phyloP scores from a whole-genome alignment of 208 protist species.

The Leptomonas seymouri region DNA sequence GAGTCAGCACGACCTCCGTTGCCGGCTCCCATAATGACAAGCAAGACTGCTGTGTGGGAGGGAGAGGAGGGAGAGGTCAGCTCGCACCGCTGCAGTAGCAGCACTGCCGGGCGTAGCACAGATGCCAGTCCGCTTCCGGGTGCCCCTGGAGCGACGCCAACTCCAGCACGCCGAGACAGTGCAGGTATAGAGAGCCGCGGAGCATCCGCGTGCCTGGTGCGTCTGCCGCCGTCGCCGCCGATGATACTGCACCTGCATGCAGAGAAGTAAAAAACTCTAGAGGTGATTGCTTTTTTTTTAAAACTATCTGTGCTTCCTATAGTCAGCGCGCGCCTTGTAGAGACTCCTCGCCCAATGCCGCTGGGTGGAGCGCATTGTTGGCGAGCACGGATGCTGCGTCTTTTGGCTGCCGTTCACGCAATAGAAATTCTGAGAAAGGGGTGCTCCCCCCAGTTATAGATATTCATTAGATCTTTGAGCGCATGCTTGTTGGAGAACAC shows the following conservation, averaged over 20 bases:
- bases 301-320: conserved; percentile 8
- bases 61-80: conserved; percentile 11
- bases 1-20: not conserved
- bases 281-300: conserved; percentile 10
- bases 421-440: too few relatives aligned
- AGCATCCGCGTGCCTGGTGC: conserved; percentile 26
- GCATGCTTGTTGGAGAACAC: not conserved
- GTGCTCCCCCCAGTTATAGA: not conserved
- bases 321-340: too few relatives aligned
- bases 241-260: conserved; percentile 55
- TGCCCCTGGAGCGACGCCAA: conserved; percentile 39
- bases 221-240: conserved; percentile 65
- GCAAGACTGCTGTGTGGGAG: conserved; percentile 23
- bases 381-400: too few relatives aligned
- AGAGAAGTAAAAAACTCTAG: not conserved
- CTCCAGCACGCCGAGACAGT: conserved; percentile 36
- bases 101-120: conserved; percentile 9
- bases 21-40: not conserved
- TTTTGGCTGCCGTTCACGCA: too few relatives aligned
- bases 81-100: conserved; percentile 2
- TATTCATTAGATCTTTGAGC: conserved; percentile 5
- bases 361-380: too few relatives aligned
- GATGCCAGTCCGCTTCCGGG: conserved; percentile 21
- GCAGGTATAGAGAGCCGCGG: conserved; percentile 11
- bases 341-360: too few relatives aligned